phyloP scores from a whole-genome alignment of 176 grass and related monocot species.

The Stipa capillata region DNA sequence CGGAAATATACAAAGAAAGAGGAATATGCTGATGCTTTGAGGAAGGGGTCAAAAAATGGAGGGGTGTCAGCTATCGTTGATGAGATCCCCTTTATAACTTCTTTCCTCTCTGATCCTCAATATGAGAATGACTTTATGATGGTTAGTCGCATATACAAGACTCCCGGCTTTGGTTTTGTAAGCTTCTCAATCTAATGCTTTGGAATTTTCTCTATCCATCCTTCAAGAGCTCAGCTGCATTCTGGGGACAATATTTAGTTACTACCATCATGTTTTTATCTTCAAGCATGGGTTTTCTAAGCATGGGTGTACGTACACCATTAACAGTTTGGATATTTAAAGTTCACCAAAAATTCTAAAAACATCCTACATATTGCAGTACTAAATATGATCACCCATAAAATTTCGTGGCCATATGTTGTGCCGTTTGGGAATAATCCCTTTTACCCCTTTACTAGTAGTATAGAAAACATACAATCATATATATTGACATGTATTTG shows the following conservation, averaged over 20 bases:
- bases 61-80: constrained; percentile 47
- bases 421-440: too few species aligned
- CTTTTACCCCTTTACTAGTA: too few species aligned
- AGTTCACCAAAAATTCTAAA: neutral
- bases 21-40: constrained; percentile 34
- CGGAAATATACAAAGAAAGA: neutral
- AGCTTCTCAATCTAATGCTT: neutral
- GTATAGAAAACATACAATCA: too few species aligned
- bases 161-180: constrained; percentile 51
- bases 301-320: neutral
- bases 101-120: constrained; percentile 12
- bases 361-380: neutral
- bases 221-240: neutral
- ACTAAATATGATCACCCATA: too few species aligned
- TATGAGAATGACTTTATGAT: constrained; percentile 28
- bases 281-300: neutral
- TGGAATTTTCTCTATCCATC: neutral
- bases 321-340: neutral
- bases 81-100: constrained; percentile 44
- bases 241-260: neutral
- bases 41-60: constrained; percentile 28
- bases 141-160: constrained; percentile 32
- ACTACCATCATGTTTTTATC: neutral
- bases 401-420: too few species aligned
- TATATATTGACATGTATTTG: neutral